A percentile compares a stretch with the other conserved stretches of the same genome.
These are phyloP conservation scores for Larix sibirica DNA, from an alignment of 83 land plant species.

Conservation along the genomic window DNA sequence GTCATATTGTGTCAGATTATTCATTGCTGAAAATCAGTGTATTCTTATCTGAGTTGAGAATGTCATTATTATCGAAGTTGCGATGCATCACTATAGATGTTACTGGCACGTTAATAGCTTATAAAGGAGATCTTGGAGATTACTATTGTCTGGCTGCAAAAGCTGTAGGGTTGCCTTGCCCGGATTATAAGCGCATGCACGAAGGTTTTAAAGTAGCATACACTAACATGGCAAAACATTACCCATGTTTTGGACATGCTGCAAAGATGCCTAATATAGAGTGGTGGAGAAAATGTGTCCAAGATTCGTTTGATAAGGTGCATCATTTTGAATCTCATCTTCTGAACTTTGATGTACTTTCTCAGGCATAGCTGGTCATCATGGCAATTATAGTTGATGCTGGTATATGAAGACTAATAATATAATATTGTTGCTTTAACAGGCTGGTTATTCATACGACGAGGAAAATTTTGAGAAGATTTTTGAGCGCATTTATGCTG, in stretches of 20 bases:
- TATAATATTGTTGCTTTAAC: slow-evolving; percentile 13
- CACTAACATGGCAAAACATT: slow-evolving; percentile 72
- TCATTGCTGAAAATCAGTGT: neutral
- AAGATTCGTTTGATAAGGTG: slow-evolving; percentile 79
- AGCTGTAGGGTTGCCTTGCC: slow-evolving; percentile 82
- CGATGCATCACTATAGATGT: slow-evolving; percentile 84
- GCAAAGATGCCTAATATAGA: slow-evolving; percentile 77
- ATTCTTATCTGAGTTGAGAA: slow-evolving; percentile 13
- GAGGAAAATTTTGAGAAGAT: slow-evolving; percentile 82
- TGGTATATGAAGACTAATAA: neutral
- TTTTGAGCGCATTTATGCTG: slow-evolving; percentile 75
- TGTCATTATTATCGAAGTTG: slow-evolving; percentile 57
- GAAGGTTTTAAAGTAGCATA: slow-evolving; percentile 91
- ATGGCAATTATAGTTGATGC: neutral
- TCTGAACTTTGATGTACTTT: neutral
- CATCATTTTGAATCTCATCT: slow-evolving; percentile 4
- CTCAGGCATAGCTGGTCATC: slow-evolving; percentile 1
- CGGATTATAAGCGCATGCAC: slow-evolving; percentile 87
- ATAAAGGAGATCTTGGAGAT: slow-evolving; percentile 93
- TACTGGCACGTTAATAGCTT: slow-evolving; percentile 88
- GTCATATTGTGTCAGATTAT: neutral
- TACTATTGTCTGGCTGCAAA: slow-evolving; percentile 98
- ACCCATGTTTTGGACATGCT: slow-evolving; percentile 86
- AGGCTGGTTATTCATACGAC: slow-evolving; percentile 92
- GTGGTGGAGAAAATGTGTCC: slow-evolving; percentile 88